Base-by-base conservation (phyloP, 2,329 filamentous ascomycete species). In the Alternaria ventricosa region DNA sequence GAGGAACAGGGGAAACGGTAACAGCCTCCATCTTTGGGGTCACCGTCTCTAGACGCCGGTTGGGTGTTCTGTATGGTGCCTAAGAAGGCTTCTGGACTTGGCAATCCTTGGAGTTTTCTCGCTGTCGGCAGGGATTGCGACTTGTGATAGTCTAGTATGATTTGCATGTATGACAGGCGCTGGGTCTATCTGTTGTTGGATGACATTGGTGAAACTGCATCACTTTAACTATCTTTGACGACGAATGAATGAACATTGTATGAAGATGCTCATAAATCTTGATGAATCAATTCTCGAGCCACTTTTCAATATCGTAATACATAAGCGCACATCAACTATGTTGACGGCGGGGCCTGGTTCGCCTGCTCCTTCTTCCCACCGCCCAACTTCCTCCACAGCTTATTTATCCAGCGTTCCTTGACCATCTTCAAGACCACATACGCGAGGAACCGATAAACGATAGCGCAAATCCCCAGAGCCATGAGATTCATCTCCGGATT, bases 391-490 rank as follows among this genome's bases (percentile, higher is more conserved):
- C 62, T 70, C 76, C 75, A 78, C n/a, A 70, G 5, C 45, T 63
- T 74, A 2, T 74, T 73, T 1, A 77, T 11, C 87, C 87, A 88
- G 63, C 85, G 82, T 57, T 83, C 86, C 71, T 87, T 84, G 65
- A 84, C 84, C 12, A 82, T 71, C 72, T 86, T 86, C 65, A 92
- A 66, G 49, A 91, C 64, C 4, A 80, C 73, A 83, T 88, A 92
- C 0, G 89, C 88, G 10, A 92, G 71, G 4, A 91, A 30, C 9
- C 92, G 82, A 78, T 94, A 94, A 7, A 86, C 82, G 2, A 93
- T 83, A 2, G 89, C 84, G 60, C 87, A 89, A 2, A 87, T 85
- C 0, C 87, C 90, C 70, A 94, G 74, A 4, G 86, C 87, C 67
- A 88, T 84, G 3, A 93, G 75, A 67, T 92, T 90, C 57, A 87